Conservation (phyloP, 352 stramenopile species). For the Phytophthora hibernalis region DNA sequence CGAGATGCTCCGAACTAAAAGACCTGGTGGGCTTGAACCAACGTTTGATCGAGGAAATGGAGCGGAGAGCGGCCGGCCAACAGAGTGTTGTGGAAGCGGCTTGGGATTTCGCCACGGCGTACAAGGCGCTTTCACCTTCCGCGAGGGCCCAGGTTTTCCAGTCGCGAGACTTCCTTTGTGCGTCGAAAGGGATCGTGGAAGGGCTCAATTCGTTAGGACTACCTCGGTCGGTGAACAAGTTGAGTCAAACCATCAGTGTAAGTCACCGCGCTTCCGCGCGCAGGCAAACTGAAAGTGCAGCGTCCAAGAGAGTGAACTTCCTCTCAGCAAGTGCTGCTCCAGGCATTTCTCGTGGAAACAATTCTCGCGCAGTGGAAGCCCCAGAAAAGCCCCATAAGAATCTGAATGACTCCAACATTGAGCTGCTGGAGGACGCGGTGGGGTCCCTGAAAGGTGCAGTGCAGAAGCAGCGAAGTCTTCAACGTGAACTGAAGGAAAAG, state of each 20-base stretch:
- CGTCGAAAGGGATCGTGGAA: constrained; percentile 50
- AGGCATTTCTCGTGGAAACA: constrained; percentile 10
- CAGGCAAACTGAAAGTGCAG: not conserved
- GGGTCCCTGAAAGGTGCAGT: constrained; percentile 47
- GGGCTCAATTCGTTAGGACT: constrained; percentile 44
- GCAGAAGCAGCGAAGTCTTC: constrained; percentile 40
- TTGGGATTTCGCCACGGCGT: constrained; percentile 47
- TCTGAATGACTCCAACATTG: constrained; percentile 46
- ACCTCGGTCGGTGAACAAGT: constrained; percentile 25
- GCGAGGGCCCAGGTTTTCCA: constrained; percentile 48
- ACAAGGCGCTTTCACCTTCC: constrained; percentile 45
- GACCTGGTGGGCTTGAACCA: constrained; percentile 57
- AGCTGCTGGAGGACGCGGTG: constrained; percentile 52
- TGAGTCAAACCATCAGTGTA: constrained; percentile 19
- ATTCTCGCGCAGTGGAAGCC: constrained; percentile 4
- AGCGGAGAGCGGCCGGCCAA: constrained; percentile 42
- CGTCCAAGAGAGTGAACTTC: constrained; percentile 16
- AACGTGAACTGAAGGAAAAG: constrained; percentile 41
- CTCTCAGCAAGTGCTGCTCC: constrained; percentile 26
- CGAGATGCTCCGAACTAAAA: constrained; percentile 54
- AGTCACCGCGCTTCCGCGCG: not conserved
- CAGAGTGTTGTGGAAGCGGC: constrained; percentile 53
- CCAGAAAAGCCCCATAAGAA: constrained; percentile 24
- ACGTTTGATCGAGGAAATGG: constrained; percentile 51
- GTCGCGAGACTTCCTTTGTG: constrained; percentile 44